Conservation (phyloP, 495 filamentous ascomycete species). For the Hypoxylon lenormandii region DNA sequence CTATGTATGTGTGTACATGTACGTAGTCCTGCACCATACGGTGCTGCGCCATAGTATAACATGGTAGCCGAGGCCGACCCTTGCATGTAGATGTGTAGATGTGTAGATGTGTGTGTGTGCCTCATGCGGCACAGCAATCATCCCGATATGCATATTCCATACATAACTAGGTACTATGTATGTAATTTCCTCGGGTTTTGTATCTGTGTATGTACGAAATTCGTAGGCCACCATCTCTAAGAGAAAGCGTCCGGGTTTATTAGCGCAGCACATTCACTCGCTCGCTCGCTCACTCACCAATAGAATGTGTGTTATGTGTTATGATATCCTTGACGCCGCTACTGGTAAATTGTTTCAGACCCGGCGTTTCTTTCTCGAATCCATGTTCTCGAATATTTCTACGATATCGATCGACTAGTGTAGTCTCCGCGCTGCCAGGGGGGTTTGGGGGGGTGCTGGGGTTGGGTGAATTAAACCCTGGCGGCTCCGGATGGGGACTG, state of each 20-base stretch:
- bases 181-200: not conserved
- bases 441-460: not conserved
- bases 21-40: not conserved
- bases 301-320: not conserved
- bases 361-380: not conserved
- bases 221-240: too few relatives aligned
- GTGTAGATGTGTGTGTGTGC: too few relatives aligned
- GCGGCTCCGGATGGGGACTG: slow-evolving; percentile 16
- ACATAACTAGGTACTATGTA: too few relatives aligned
- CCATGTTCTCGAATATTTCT: not conserved
- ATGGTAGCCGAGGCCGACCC: slow-evolving; percentile 3
- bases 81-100: not conserved
- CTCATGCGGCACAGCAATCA: not conserved
- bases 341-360: not conserved
- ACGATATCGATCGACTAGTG: slow-evolving; percentile 8
- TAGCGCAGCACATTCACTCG: too few relatives aligned
- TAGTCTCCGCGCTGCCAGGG: not conserved
- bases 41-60: slow-evolving; percentile 6
- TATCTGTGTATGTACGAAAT: too few relatives aligned
- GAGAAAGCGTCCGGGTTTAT: too few relatives aligned
- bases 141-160: slow-evolving; percentile 11
- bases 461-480: slow-evolving; percentile 6
- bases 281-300: not conserved
- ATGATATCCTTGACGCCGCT: not conserved
- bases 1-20: too few relatives aligned